phyloP scores from a whole-genome alignment of 441 rosid genomes.

The Caryocar brasiliense region DNA sequence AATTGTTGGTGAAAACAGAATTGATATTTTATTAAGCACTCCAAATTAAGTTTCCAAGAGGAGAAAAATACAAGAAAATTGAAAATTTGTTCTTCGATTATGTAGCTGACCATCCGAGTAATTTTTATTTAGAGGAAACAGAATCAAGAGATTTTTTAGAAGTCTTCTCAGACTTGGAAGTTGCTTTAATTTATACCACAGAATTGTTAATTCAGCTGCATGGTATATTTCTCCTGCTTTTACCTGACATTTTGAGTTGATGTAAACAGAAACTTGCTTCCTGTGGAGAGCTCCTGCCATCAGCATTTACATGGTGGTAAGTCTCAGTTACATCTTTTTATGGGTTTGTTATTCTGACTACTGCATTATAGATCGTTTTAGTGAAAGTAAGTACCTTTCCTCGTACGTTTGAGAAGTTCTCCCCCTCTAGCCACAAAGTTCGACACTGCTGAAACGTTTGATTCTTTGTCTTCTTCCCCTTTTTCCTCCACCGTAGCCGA shows the following conservation, averaged over 20 bases:
- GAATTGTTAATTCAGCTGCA: background rate
- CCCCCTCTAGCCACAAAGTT: slow-evolving; percentile 68
- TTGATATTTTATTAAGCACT: no score
- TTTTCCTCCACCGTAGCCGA: slow-evolving; percentile 40
- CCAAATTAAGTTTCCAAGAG: no score
- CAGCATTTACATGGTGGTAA: slow-evolving; percentile 5
- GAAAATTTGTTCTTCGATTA: no score
- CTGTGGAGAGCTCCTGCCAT: slow-evolving; percentile 78
- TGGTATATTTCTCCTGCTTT: background rate
- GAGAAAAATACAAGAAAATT: no score
- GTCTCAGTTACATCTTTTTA: background rate
- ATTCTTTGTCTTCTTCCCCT: slow-evolving; percentile 37
- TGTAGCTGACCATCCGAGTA: no score
- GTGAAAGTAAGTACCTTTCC: slow-evolving; percentile 54
- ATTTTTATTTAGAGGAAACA: no score
- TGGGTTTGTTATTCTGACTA: background rate
- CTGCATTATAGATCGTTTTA: background rate
- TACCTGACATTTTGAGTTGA: slow-evolving; percentile 82
- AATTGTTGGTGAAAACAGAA: no score
- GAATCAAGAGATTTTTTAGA: no score
- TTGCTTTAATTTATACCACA: background rate
- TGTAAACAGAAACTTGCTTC: slow-evolving; percentile 80
- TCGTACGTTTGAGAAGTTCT: slow-evolving; percentile 83
- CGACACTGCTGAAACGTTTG: slow-evolving; percentile 37
- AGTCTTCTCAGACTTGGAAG: no score